Percentiles rank a stretch among this genome's conserved stretches.
Conservation (phyloP, 495 filamentous ascomycete genomes). For the Hypoxylon fragiforme region DNA sequence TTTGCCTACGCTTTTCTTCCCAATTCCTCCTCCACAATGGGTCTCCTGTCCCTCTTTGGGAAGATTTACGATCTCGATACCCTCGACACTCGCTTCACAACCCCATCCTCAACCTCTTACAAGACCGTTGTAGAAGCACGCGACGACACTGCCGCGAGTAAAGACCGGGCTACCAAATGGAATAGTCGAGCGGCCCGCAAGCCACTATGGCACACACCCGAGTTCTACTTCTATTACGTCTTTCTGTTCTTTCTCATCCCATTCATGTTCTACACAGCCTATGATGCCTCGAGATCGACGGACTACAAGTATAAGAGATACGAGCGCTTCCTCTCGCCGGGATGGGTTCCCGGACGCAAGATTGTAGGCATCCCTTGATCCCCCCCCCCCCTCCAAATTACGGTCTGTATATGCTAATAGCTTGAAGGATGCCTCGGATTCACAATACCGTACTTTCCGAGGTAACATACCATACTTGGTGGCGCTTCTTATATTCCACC, state of each 20-base stretch:
- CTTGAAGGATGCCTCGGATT: slow-evolving; percentile 81
- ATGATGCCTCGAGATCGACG: slow-evolving; percentile 82
- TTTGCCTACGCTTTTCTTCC: too few species aligned
- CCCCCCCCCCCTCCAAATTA: not conserved
- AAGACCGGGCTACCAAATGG: slow-evolving; percentile 41
- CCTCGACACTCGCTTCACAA: slow-evolving; percentile 88
- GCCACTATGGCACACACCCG: slow-evolving; percentile 79
- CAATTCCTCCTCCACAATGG: slow-evolving; percentile 35
- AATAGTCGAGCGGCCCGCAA: slow-evolving; percentile 49
- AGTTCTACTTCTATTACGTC: slow-evolving; percentile 83
- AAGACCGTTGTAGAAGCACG: slow-evolving; percentile 50
- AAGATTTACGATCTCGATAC: slow-evolving; percentile 83
- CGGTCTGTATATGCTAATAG: slow-evolving; percentile 2
- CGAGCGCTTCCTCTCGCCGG: slow-evolving; percentile 67
- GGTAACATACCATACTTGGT: slow-evolving; percentile 82
- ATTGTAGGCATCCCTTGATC: slow-evolving; percentile 66
- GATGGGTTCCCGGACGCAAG: slow-evolving; percentile 95
- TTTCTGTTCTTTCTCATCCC: slow-evolving; percentile 70
- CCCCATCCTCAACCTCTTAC: slow-evolving; percentile 68
- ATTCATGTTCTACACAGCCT: slow-evolving; percentile 86
- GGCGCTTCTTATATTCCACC: slow-evolving; percentile 72
- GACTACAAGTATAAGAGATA: slow-evolving; percentile 82
- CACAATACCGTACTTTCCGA: slow-evolving; percentile 85
- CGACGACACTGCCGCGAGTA: slow-evolving; percentile 35
- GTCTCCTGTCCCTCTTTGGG: slow-evolving; percentile 50